Conservation (phyloP, 352 stramenopile species). For the Phytophthora constricta region DNA sequence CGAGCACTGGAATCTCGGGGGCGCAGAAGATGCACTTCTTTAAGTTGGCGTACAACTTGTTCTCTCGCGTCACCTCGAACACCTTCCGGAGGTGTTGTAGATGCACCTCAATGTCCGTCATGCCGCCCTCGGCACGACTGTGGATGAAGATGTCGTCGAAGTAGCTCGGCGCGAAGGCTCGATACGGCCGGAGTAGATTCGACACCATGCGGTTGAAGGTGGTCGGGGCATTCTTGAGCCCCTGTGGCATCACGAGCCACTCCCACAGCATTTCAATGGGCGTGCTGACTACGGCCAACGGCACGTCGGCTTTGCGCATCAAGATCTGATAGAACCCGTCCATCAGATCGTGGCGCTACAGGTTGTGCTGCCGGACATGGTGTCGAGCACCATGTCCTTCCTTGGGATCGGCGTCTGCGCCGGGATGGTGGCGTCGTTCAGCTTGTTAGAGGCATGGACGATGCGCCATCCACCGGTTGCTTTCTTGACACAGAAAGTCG, state of each 20-base stretch:
- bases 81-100: constrained; percentile 5
- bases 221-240: constrained; percentile 26
- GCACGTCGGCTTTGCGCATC: constrained; percentile 18
- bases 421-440: constrained; percentile 36
- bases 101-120: neutral
- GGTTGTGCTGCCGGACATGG: constrained; percentile 32
- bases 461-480: constrained; percentile 29
- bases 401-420: constrained; percentile 40
- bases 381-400: constrained; percentile 32
- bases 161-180: constrained; percentile 28
- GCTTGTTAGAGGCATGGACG: constrained; percentile 46
- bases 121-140: neutral
- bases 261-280: constrained; percentile 34
- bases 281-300: constrained; percentile 28
- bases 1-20: constrained; percentile 13
- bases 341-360: constrained; percentile 31
- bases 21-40: neutral
- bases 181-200: constrained; percentile 9
- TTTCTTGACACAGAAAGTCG: constrained; percentile 8
- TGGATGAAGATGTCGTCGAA: constrained; percentile 40
- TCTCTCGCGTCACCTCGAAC: constrained; percentile 10
- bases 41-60: constrained; percentile 3
- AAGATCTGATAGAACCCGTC: constrained; percentile 45
- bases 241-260: constrained; percentile 32
- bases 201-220: constrained; percentile 40